These are phyloP conservation scores for Serendipita sp. DNA, from an alignment of 768 basidiomycete genomes.

Conservation along the genomic window DNA sequence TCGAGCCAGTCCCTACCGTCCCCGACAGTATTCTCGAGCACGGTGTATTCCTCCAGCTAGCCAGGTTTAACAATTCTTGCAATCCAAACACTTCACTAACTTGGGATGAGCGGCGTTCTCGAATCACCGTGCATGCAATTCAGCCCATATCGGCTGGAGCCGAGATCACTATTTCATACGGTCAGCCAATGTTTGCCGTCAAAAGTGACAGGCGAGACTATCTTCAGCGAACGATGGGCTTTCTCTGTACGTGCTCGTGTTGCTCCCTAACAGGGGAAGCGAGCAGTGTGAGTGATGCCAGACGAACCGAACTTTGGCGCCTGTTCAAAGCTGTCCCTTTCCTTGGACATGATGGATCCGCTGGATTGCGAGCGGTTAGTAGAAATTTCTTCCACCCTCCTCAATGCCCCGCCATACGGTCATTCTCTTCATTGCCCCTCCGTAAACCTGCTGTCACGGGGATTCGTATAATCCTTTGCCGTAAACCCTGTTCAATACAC, in stretches of 20 bases:
- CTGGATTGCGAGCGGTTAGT: neutral
- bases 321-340: slow-evolving; percentile 4
- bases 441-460: neutral
- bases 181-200: neutral
- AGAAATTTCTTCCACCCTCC: neutral
- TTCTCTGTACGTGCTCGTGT: neutral
- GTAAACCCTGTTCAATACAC: neutral
- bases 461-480: neutral
- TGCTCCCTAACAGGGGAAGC: neutral
- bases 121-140: slow-evolving; percentile 12
- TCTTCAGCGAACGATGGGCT: neutral
- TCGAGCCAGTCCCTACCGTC: neutral
- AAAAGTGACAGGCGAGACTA: neutral
- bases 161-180: slow-evolving; percentile 14
- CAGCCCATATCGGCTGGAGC: neutral
- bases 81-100: slow-evolving; percentile 16
- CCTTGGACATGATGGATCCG: neutral
- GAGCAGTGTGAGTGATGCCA: neutral
- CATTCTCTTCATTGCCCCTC: neutral
- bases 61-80: slow-evolving; percentile 20
- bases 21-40: neutral
- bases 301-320: neutral
- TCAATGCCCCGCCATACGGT: neutral
- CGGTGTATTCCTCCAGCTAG: slow-evolving; percentile 15
- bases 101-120: slow-evolving; percentile 14